Evolutionary conservation across 2,329 filamentous ascomycete genomes (phyloP), one percentile per base, ranked within the genome.

Genomic region (Metarhizium anisopliae): DNA sequence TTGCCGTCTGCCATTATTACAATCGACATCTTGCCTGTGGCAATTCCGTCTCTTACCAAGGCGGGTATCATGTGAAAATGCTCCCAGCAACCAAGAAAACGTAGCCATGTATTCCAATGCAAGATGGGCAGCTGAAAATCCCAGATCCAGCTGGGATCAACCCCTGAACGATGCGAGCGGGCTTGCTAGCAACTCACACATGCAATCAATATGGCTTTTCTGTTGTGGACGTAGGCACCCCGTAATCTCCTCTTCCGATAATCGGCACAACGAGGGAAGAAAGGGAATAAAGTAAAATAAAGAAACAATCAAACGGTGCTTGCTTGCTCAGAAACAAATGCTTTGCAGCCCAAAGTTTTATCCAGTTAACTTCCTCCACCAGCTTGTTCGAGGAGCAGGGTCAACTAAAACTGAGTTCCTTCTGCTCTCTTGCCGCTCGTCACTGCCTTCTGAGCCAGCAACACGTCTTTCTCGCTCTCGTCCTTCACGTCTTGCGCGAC

Each of bases 301-400:
- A 18, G 35, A 40, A 29, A 6, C 47, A 29, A 47, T 35, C 3
- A 5, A 32, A 49, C 18, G 25, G 29, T 35, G 49, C 49, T 32
- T 30, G 42, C 43, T 52, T 30, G 49, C 42, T 55, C 50, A 45
- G 25, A 51, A 56, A 53, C 32, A 49, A 42, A 56, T 10, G 51
- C 47, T 45, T 47, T 50, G 45, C 25, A 11, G 16, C 6, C 43
- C 29, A 16, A 25, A 20, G 13, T n/a, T 16, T 66, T 59, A 71
- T 54, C 75, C 74, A 6, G 75, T 76, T 53, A 82, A 66, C 71
- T 82, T 82, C 70, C 72, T 79, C 81, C 81, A 84, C 80, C 81
- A 83, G 60, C 79, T 82, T 59, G 76, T 80, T 56, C 78, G 72
- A 20, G 79, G 79, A 13, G 77, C 72, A 45, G 67, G 40, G n/a